Evolutionary conservation across 768 basidiomycete genomes (phyloP), one percentile per base, ranked within the genome.

Genomic region (Leucocoprinus leucothites): DNA sequence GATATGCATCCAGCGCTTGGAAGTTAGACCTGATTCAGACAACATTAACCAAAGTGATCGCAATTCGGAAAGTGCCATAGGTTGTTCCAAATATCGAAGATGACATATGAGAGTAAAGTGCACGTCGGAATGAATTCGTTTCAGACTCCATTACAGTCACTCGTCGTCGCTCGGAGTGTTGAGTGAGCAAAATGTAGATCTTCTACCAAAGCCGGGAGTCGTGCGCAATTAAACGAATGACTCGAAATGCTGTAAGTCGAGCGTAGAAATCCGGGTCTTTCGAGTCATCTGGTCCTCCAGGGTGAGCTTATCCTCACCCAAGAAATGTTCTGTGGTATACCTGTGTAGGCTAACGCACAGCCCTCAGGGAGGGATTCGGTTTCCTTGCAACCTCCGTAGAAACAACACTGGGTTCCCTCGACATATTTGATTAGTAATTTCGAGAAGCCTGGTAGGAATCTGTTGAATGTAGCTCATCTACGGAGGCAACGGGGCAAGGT

Each of bases 121-220:
- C 14, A 11, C 14, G 26, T 3, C n/a, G 46, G 24, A 35, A 18
- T 24, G 24, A 28, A 16, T 16, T n/a, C 35, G 51, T 53, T 53
- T 53, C 51, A 53, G 51, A 44, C 41, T 53, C 16, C 11, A 34
- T 44, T 44, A 19, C 24, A 44, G 42, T 53, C 51, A 53, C 38
- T 18, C 31, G 26, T 35, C 34, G 43, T 25, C 43, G 22, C 14
- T 42, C n/a, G 40, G 40, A 53, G 51, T 34, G 41, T 16, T 42
- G 28, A n/a, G 38, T 34, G 13, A 21, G 7, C 31, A 19, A 24
- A 16, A 42, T 41, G 22, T 34, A 24, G 51, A 45, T 36, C 31
- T 18, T 34, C 7, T 53, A 24, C 31, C 42, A 34, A 22, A 26
- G 2, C 5, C 22, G 8, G 7, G 14, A 36, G 21, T 34, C 22